phyloP scores from a whole-genome alignment of 140 eudicot genomes.

The Senecio squalidus region DNA sequence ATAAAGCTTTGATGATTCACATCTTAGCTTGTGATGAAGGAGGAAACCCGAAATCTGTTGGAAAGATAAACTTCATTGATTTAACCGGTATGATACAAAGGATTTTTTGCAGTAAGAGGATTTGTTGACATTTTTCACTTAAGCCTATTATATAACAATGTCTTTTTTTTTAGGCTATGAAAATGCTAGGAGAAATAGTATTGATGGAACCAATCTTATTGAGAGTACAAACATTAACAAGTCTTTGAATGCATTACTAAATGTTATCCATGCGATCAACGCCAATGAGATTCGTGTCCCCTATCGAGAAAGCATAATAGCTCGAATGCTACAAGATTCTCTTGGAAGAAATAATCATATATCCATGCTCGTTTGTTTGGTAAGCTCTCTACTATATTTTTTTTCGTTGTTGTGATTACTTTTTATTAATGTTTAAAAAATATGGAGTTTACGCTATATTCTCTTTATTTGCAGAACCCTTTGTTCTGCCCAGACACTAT shows the following conservation, averaged over 20 bases:
- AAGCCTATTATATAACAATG: background rate
- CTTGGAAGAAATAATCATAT: constrained; percentile 55
- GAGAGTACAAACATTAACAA: constrained; percentile 61
- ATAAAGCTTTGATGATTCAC: constrained; percentile 65
- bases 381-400: constrained; percentile 8
- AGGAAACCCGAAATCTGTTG: constrained; percentile 29
- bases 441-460: background rate
- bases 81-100: constrained; percentile 54
- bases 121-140: background rate
- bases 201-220: constrained; percentile 32
- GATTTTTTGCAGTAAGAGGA: background rate
- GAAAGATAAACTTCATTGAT: constrained; percentile 82
- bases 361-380: constrained; percentile 79
- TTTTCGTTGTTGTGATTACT: background rate
- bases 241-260: constrained; percentile 58
- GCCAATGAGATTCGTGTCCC: constrained; percentile 72
- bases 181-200: constrained; percentile 51
- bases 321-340: constrained; percentile 74
- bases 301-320: constrained; percentile 80
- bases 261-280: constrained; percentile 70
- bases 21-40: constrained; percentile 33
- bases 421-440: background rate
- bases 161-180: constrained; percentile 54
- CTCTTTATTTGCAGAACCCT: constrained; percentile 48
- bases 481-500: constrained; percentile 65